A percentile compares a stretch with the other conserved stretches of the same genome.
Evolutionary conservation across 2,329 filamentous ascomycete species (phyloP).

Genomic region (Colletotrichum endophyticum): DNA sequence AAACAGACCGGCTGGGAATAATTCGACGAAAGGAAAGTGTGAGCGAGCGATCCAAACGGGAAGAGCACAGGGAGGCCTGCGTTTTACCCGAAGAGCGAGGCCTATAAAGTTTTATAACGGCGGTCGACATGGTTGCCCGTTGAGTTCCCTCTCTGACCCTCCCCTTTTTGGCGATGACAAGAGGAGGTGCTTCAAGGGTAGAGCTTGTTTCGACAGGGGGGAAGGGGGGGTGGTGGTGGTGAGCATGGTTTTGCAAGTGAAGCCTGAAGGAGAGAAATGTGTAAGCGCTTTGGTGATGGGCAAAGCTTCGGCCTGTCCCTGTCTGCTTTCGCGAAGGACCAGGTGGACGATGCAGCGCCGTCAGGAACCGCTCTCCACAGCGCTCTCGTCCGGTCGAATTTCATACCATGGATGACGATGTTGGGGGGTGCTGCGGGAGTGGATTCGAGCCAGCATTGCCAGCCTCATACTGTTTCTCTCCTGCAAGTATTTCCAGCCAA

Average conservation of each 20-base stretch:
- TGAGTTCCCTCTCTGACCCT: not conserved
- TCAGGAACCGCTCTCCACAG: not conserved
- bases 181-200: not conserved
- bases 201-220: slow-evolving; percentile 17
- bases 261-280: not conserved
- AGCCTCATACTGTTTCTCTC: not conserved
- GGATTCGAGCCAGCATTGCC: not conserved
- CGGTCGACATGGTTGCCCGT: not conserved
- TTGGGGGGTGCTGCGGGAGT: not conserved
- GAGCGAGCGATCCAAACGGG: not conserved
- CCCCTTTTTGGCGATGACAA: not conserved
- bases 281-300: not conserved
- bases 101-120: slow-evolving; percentile 10
- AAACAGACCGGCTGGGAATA: not conserved
- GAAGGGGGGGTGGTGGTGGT: not conserved
- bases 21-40: slow-evolving; percentile 1
- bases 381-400: not conserved
- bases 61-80: not conserved
- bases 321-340: not conserved
- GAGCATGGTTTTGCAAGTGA: not conserved
- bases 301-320: not conserved
- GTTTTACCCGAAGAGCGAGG: slow-evolving; percentile 5
- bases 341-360: not conserved
- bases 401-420: not conserved
- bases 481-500: not conserved